These are phyloP conservation scores for Cucumis sativus DNA, from an alignment of 306 rosid genomes.

Conservation along the genomic window DNA sequence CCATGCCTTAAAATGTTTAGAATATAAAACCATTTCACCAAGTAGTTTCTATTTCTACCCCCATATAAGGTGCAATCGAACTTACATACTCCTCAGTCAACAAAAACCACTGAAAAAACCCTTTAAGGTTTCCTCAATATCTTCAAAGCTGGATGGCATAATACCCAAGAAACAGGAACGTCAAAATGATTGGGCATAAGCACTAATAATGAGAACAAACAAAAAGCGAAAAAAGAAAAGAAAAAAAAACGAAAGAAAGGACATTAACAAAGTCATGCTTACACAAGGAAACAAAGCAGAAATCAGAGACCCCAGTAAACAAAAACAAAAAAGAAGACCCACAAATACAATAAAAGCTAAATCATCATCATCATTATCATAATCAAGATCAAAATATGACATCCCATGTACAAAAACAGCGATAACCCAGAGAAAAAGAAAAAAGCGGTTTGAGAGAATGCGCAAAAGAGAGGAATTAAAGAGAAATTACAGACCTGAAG, in stretches of 20 bases:
- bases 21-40: constrained; percentile 75
- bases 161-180: constrained; percentile 31
- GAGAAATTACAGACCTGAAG: no score
- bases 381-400: not conserved
- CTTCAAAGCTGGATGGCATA: constrained; percentile 66
- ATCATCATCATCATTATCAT: not conserved
- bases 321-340: not conserved
- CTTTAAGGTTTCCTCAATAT: constrained; percentile 23
- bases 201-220: not conserved
- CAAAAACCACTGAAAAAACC: constrained; percentile 19
- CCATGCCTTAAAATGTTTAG: constrained; percentile 63
- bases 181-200: constrained; percentile 1
- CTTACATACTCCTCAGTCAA: constrained; percentile 26
- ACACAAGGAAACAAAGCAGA: not conserved
- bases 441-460: not conserved
- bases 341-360: constrained; percentile 3
- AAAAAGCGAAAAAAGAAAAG: not conserved
- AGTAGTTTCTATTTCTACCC: constrained; percentile 46
- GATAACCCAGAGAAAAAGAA: not conserved
- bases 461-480: not conserved
- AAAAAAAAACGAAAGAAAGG: no score
- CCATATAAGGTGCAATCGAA: constrained; percentile 43
- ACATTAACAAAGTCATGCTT: not conserved
- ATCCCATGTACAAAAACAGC: not conserved
- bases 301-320: not conserved